Evolutionary conservation across 75 land plant genomes (phyloP).

Genomic region (Cupressus sempervirens): DNA sequence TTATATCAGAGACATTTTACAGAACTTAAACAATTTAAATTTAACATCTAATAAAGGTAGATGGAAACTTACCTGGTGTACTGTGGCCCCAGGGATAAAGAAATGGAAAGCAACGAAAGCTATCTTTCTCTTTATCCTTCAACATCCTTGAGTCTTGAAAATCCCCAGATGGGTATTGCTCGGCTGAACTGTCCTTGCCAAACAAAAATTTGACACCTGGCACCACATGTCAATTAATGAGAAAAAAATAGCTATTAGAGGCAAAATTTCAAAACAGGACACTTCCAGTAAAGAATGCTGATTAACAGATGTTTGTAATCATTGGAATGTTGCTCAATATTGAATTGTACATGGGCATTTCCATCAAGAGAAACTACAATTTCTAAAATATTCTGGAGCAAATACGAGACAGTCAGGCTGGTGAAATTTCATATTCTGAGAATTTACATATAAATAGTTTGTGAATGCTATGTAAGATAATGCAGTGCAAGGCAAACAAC

Average conservation of each 20-base stretch:
- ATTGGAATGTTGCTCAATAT: background rate
- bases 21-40: background rate
- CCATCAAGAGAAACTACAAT: background rate
- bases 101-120: constrained; percentile 4
- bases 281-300: background rate
- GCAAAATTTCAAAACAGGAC: background rate
- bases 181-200: background rate
- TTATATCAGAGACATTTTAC: background rate
- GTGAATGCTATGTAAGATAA: background rate
- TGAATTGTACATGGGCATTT: background rate
- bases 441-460: background rate
- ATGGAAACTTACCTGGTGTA: background rate
- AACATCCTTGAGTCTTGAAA: background rate
- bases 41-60: background rate
- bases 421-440: background rate
- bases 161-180: background rate
- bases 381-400: background rate
- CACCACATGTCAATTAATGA: background rate
- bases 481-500: background rate
- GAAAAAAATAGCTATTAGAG: background rate
- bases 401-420: background rate
- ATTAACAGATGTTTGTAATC: background rate
- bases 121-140: background rate
- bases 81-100: background rate
- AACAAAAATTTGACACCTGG: background rate